Conservation (phyloP, 495 filamentous ascomycete genomes). For the Staphylotrichum longicolle region DNA sequence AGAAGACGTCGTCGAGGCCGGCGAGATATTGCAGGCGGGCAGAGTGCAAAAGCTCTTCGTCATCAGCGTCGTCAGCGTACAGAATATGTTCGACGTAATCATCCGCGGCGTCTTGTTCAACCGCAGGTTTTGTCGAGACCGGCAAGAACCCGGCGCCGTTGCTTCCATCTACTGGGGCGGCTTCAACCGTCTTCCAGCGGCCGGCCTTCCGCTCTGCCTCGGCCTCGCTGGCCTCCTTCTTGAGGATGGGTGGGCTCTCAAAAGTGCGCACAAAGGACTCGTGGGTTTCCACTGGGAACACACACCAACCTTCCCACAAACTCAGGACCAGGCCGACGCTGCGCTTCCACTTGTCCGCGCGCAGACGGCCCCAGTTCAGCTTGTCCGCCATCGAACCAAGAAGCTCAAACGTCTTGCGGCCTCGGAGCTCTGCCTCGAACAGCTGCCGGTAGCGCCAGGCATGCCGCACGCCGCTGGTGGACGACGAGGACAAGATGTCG, state of each 20-base stretch:
- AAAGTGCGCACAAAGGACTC: conserved; percentile 72
- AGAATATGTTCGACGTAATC: conserved; percentile 35
- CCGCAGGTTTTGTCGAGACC: conserved; percentile 26
- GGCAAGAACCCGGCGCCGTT: conserved; percentile 39
- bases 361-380: conserved; percentile 76
- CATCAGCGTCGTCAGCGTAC: conserved; percentile 39
- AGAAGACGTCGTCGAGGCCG: conserved; percentile 27
- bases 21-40: conserved; percentile 28
- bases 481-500: conserved; percentile 83
- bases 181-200: conserved; percentile 72
- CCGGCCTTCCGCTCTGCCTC: conserved; percentile 56
- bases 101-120: conserved; percentile 17
- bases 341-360: conserved; percentile 87
- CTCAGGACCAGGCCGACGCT: conserved; percentile 70
- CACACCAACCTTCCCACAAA: conserved; percentile 87
- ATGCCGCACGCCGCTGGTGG: conserved; percentile 77
- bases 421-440: conserved; percentile 72
- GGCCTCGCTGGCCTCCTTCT: conserved; percentile 45
- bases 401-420: conserved; percentile 72
- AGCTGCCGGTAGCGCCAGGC: conserved; percentile 88
- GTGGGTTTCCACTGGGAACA: conserved; percentile 74
- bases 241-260: conserved; percentile 65
- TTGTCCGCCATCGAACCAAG: conserved; percentile 76
- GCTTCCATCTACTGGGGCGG: conserved; percentile 40
- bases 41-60: conserved; percentile 22